Evolutionary conservation across 2,329 filamentous ascomycete species (phyloP), one percentile per base, ranked within the genome.

Genomic region (Colletotrichum cuscutae): DNA sequence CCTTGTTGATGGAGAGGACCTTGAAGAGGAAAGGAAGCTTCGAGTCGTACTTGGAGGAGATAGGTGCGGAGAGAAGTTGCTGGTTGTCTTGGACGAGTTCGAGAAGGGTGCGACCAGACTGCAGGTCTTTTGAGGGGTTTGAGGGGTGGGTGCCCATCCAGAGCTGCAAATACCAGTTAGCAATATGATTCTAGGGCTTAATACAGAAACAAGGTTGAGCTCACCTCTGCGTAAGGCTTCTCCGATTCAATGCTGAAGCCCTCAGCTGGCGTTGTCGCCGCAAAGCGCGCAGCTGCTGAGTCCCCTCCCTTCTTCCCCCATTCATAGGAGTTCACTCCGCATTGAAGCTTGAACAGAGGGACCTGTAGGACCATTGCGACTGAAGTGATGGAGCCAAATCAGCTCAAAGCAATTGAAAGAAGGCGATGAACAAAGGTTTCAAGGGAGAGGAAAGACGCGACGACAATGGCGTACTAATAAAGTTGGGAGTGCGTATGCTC

Each of bases 61-160:
- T 90, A 15, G 94, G 89, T 1, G 87, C 82, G 0, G 94, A 94
- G 76, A 99, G 89, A 63, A 99, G 89, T 26, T 92, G 91, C 79
- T 95, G 89, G 85, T 98, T 98, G 77, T 96, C 94, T 80, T 94
- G 88, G 65, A 98, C 92, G 58, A 98, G 89, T 73, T 98, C 95
- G 76, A 98, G 91, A 12, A 99, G 90, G 2, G 93, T 93, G 66
- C 95, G 93, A 81, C 95, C 93, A 32, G 97, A 97, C 61, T 89
- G 86, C 76, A 98, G 82, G 80, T 98, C 95, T 82, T 93, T 97
- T 71, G 97, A 98, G 22, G 97, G 97, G 79, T 98, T 95, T 58
- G 95, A 97, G 57, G 96, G 95, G 80, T 99, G 97, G 1, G 96
- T 98, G 80, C 97, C 97, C 97, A 99, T 99, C 97, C 97, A 99